Base-by-base conservation (phyloP, 345 rosid genomes). In the Cardamine occulta region DNA sequence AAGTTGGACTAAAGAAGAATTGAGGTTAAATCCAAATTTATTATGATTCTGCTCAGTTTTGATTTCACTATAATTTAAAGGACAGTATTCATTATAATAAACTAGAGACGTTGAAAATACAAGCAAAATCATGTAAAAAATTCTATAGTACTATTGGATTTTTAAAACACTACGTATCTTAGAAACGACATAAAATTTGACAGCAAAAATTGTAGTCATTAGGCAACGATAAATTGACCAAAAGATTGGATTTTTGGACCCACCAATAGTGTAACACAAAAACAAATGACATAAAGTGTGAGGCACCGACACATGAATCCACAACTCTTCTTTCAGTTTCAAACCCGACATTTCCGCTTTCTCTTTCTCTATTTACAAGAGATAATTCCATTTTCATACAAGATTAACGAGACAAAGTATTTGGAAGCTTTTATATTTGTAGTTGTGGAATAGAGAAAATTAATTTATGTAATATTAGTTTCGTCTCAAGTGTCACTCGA, bases 301-400 rank as follows among this genome's bases (percentile, higher is more conserved):
- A 49, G 68, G 68, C 60, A 61, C 75, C 60, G 75, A 49, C 68
- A 9, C 65, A 29, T 60, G 18, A 72, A 37, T 58, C 57, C 7
- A 31, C 49, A 60, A 60, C 39, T 61, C 39, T 60, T 49, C 7
- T 59, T 34, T 35, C 17, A 49, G 17, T 59, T 72, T 49, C 10
- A 24, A 60, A 31, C 35, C 68, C 59, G 52, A 71, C 59, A 71
- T 24, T 60, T 15, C 34, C 17, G 34, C 8, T 60, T 48, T 72
- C 58, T 21, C 44, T 45, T 57, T 8, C 47, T 35, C 21, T 31
- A 45, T 31, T 19, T 47, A 18, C 5, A 9, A 34, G 49, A 34
- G 18, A 32, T 23, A 47, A 34, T 48, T 23, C 29, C 60, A 61
- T 48, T 49, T 70, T 70, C 55, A 21, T 70, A 18, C 23, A 64